These are phyloP conservation scores for Neofusicoccum cordaticola DNA, from an alignment of 2,329 filamentous ascomycete genomes.

Conservation along the genomic window DNA sequence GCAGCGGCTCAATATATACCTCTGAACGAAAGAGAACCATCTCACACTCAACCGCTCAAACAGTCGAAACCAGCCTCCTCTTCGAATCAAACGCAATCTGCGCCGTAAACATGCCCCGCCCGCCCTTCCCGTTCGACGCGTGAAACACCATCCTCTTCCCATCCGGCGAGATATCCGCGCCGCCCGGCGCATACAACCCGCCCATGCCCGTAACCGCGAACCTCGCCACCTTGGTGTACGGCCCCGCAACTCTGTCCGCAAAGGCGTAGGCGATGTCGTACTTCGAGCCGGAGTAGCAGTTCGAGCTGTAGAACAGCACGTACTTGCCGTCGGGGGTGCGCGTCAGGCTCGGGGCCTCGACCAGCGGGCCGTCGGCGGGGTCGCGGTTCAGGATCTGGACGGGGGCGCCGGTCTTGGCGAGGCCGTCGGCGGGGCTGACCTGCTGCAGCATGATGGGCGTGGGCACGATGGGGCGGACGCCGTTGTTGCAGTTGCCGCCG, in stretches of 20 bases:
- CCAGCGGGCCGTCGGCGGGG: conserved; percentile 51
- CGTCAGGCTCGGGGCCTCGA: conserved; percentile 62
- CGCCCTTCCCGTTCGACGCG: not conserved
- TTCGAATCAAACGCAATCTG: not conserved
- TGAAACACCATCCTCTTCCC: conserved; percentile 8
- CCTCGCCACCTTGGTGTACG: conserved; percentile 19
- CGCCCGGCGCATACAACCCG: conserved; percentile 18
- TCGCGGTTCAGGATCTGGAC: conserved; percentile 48
- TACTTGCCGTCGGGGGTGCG: conserved; percentile 51
- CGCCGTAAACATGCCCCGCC: conserved; percentile 1
- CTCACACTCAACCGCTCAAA: not conserved
- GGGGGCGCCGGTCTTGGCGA: conserved; percentile 52
- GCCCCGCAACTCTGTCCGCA: conserved; percentile 28
- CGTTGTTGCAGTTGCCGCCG: conserved; percentile 49
- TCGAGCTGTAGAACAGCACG: conserved; percentile 61
- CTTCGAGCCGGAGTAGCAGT: conserved; percentile 53
- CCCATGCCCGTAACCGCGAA: conserved; percentile 17
- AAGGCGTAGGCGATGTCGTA: conserved; percentile 63
- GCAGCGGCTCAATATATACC: too few relatives aligned
- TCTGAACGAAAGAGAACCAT: too few relatives aligned
- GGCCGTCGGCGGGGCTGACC: conserved; percentile 48
- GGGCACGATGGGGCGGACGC: conserved; percentile 34
- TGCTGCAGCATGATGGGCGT: conserved; percentile 60
- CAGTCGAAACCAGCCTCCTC: not conserved
- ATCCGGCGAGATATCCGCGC: conserved; percentile 18